Base-by-base conservation (phyloP, 495 filamentous ascomycete species). In the Lasiosphaeria ovina region DNA sequence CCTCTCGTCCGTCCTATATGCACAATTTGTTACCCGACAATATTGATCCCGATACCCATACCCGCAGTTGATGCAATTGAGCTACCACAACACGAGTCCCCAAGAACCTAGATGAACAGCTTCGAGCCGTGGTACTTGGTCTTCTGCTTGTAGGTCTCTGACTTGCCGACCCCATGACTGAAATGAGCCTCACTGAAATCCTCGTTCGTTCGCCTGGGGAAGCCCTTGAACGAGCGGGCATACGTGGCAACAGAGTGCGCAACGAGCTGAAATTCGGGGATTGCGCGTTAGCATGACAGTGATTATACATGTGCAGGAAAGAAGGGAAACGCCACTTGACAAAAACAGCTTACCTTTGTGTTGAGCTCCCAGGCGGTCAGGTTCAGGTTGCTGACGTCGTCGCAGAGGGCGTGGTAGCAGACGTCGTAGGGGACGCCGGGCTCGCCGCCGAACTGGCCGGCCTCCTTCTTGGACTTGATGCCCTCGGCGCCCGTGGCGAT, bases 401-500 rank as follows among this genome's bases (percentile, higher is more conserved):
- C 82, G 58, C 82, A 83, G 6, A 82, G 64, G 66, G 81, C 75
- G 59, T 85, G 82, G 57, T 85, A 85, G 69, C 81, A 83, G 33
- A 75, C 73, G 64, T 85, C 82, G 61, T 77, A 82, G 73, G 77
- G 78, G 17, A 75, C 69, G 2, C 82, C 82, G 10, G 74, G 76
- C 61, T 70, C 73, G 5, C 82, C 82, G 35, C 82, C 83, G 66
- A 84, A 84, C 70, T 79, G 72, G 31, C 53, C 59, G 44, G 69
- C 76, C 57, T 84, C 79, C 58, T 80, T 72, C 33, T 77, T 72
- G 1, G 76, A 82, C 74, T 83, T 83, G 47, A 85, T 75, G 53
- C 83, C 80, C 58, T 87, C 80, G 3, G 79, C 83, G 8, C 83
- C 89, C 45, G 90, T 84, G 3, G 85, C 82, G 65, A 85, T 82